These are phyloP conservation scores for Suhomyces taliae DNA, from an alignment of 1,139 yeast species.

Conservation along the genomic window DNA sequence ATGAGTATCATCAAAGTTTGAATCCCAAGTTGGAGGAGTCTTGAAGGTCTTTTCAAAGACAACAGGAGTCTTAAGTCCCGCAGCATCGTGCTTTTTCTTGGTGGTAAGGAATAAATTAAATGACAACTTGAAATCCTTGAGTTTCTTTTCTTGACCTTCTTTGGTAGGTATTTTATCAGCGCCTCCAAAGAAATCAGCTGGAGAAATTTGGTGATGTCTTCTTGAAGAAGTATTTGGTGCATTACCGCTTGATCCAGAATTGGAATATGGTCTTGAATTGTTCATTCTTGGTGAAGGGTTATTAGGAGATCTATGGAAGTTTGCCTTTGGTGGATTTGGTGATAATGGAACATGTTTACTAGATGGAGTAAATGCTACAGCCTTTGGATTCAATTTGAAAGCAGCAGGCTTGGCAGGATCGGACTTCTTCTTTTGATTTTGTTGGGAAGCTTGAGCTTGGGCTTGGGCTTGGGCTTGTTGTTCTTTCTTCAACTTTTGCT, in stretches of 20 bases:
- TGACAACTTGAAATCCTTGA: slow-evolving; percentile 39
- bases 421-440: slow-evolving; percentile 33
- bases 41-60: slow-evolving; percentile 60
- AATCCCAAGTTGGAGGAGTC: slow-evolving; percentile 81
- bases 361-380: slow-evolving; percentile 69
- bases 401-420: slow-evolving; percentile 54
- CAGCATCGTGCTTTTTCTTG: slow-evolving; percentile 34
- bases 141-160: slow-evolving; percentile 37
- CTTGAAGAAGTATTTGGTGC: slow-evolving; percentile 20
- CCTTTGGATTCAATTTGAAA: slow-evolving; percentile 70
- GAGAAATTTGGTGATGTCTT: slow-evolving; percentile 43
- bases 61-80: slow-evolving; percentile 24
- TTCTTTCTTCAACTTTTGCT: slow-evolving; percentile 13
- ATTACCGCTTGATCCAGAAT: slow-evolving; percentile 18
- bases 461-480: slow-evolving; percentile 9
- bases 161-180: slow-evolving; percentile 47
- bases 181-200: slow-evolving; percentile 53
- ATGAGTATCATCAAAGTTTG: slow-evolving; percentile 56
- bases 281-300: slow-evolving; percentile 38
- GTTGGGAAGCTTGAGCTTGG: slow-evolving; percentile 1
- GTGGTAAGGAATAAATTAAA: slow-evolving; percentile 61
- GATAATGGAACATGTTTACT: slow-evolving; percentile 27
- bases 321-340: slow-evolving; percentile 32
- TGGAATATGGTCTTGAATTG: slow-evolving; percentile 32
- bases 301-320: slow-evolving; percentile 27